These are phyloP conservation scores for Colletotrichum liriopes DNA, from an alignment of 2,329 filamentous ascomycete genomes.

Conservation along the genomic window DNA sequence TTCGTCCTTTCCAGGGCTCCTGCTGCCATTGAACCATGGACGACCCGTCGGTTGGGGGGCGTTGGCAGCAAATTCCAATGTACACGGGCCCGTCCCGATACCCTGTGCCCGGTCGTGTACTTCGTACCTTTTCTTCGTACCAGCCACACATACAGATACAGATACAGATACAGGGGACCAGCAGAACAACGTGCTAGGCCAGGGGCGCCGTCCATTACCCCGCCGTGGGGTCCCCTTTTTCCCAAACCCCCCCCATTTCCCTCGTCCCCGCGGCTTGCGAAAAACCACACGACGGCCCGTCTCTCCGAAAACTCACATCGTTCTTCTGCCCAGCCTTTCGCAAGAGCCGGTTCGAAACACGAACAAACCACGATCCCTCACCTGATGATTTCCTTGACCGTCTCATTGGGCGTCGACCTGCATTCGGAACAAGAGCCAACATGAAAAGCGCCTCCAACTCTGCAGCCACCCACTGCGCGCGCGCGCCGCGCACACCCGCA, in stretches of 20 bases:
- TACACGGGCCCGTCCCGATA: neutral
- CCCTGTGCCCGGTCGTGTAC: constrained; percentile 1
- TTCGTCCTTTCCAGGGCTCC: neutral
- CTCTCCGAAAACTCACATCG: constrained; percentile 50
- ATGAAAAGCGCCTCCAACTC: neutral
- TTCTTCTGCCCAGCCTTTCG: constrained; percentile 15
- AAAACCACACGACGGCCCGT: constrained; percentile 52
- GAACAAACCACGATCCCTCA: constrained; percentile 34
- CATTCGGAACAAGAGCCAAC: constrained; percentile 23
- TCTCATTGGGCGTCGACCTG: constrained; percentile 25
- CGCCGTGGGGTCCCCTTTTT: constrained; percentile 42
- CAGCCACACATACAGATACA: neutral
- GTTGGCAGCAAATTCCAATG: neutral
- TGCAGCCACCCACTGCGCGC: constrained; percentile 18
- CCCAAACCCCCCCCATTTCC: constrained; percentile 5
- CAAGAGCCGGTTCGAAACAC: constrained; percentile 34
- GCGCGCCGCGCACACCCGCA: neutral
- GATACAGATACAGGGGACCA: neutral
- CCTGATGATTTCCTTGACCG: constrained; percentile 19
- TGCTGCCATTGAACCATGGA: constrained; percentile 3
- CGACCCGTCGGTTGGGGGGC: neutral
- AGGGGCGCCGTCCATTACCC: constrained; percentile 39
- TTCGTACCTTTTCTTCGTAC: neutral
- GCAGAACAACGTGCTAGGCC: constrained; percentile 9
- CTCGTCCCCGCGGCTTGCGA: constrained; percentile 27